These are phyloP conservation scores for Aspergillus tanneri DNA, from an alignment of 2,329 filamentous ascomycete species.

Conservation along the genomic window DNA sequence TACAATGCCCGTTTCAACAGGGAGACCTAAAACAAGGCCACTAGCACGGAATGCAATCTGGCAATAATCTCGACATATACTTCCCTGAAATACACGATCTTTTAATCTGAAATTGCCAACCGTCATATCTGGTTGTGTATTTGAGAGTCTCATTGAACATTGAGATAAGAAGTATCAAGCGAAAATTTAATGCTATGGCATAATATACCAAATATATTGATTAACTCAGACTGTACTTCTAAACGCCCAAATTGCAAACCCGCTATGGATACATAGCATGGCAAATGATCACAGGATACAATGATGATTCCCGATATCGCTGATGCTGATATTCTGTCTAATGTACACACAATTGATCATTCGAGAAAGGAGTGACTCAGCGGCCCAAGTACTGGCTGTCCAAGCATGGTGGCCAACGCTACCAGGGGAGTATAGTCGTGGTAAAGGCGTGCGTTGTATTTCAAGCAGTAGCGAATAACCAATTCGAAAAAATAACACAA, in stretches of 20 bases:
- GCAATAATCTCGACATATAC: too few relatives aligned
- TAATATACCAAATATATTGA: conserved; percentile 21
- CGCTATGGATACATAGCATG: conserved; percentile 19
- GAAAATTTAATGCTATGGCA: conserved; percentile 5
- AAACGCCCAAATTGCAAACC: conserved; percentile 29
- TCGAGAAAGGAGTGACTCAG: conserved; percentile 7
- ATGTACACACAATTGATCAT: conserved; percentile 25
- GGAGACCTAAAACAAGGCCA: conserved; percentile 1
- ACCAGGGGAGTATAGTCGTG: too few relatives aligned
- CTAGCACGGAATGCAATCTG: too few relatives aligned
- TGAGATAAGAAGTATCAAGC: too few relatives aligned
- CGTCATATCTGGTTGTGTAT: too few relatives aligned
- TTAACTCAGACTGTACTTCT: conserved; percentile 27
- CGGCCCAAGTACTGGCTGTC: neutral
- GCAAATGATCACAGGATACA: conserved; percentile 7
- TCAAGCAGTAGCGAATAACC: too few relatives aligned
- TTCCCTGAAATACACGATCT: too few relatives aligned
- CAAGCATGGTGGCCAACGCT: too few relatives aligned
- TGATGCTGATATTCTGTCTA: conserved; percentile 18
- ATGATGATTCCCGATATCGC: conserved; percentile 4
- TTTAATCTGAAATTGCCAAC: too few relatives aligned
- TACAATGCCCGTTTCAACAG: conserved; percentile 34
- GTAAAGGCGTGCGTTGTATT: too few relatives aligned
- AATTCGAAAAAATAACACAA: neutral
- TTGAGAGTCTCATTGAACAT: too few relatives aligned